A percentile compares a stretch with the other conserved stretches of the same genome.
Conservation (phyloP, 116 monocot genomes). For the Thalassia testudinum region DNA sequence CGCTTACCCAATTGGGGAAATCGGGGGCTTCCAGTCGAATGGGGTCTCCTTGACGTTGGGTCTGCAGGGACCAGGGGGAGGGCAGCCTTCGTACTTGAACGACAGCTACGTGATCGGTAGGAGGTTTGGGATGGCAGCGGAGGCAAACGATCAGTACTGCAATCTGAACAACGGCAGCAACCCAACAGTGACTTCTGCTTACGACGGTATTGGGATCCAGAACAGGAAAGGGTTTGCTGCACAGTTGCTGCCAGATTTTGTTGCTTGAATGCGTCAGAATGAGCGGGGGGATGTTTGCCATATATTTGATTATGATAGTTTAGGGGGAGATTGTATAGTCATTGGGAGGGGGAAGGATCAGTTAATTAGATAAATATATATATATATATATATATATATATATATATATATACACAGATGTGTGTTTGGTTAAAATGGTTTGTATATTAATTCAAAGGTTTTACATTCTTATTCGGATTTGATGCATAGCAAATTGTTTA, state of each 20-base stretch:
- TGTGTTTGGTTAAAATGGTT: too few relatives aligned
- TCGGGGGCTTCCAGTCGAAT: conserved; percentile 34
- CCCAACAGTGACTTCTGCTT: conserved; percentile 15
- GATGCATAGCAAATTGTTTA: too few relatives aligned
- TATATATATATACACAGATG: too few relatives aligned
- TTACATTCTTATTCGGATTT: too few relatives aligned
- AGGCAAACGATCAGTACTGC: conserved; percentile 17
- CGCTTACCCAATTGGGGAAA: conserved; percentile 35
- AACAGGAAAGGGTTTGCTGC: conserved; percentile 63
- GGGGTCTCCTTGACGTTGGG: conserved; percentile 81
- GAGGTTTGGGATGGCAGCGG: conserved; percentile 18
- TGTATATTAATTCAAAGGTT: too few relatives aligned
- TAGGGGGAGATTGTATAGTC: conserved; percentile 9
- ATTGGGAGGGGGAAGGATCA: conserved; percentile 1
- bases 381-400: too few relatives aligned
- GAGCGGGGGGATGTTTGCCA: not conserved
- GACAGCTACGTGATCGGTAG: conserved; percentile 24
- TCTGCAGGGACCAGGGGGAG: conserved; percentile 25
- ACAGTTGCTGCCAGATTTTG: conserved; percentile 57
- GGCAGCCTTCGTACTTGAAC: conserved; percentile 27
- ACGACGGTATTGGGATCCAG: conserved; percentile 44
- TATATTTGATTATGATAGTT: not conserved
- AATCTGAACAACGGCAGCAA: conserved; percentile 9
- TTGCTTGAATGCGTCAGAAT: conserved; percentile 18
- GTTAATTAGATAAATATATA: too few relatives aligned